Base-by-base conservation (phyloP, 2,329 filamentous ascomycete species). In the Albifimbria verrucaria region DNA sequence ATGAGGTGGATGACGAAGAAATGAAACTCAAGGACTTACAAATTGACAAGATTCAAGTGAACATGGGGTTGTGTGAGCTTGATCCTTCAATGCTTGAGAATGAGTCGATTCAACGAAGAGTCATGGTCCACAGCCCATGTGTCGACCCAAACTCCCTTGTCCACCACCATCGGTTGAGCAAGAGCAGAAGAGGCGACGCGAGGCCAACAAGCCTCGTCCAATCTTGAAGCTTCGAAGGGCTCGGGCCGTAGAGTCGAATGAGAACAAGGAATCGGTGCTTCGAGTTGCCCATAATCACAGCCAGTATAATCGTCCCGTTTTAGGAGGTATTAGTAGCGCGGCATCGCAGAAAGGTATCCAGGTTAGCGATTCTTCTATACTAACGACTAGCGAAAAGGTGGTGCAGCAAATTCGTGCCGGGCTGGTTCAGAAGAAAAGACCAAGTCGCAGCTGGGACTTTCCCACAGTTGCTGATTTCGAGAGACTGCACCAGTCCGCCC, bases 131-230 rank as follows among this genome's bases (percentile, higher is more conserved):
- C 39, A 70, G 68, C 47, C 70, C 69, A 1, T 56, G 56, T 24
- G 47, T 52, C 7, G 52, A 60, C 24, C 46, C 51, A 4, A 18
- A 53, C n/a, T 61, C 60, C 62, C 62, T 3, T 62, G 56, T 2
- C 56, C 55, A 6, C 63, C 67, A 6, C 66, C 61, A n/a, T 71
- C 71, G 1, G 52, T 73, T 26, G 55, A 64, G 45, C 66, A 74
- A 46, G 72, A 75, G 54, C 68, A 72, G 54, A 56, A 59, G 12
- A 64, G 65, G 21, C 65, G 72, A 24, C 62, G 72, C 28, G 66
- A 64, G 48, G 59, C 59, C 3, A 54, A 42, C 4, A 55, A 58
- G 15, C 65, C 68, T 6, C 67, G 65, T 1, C 68, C 72, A 1
- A 74, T 74, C 23, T 48, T 75, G 25, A 72, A 71, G 43, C 24